A percentile compares a stretch with the other conserved stretches of the same genome.
Conservation (phyloP, 768 basidiomycete genomes). For the Psilocybe cyanescens region DNA sequence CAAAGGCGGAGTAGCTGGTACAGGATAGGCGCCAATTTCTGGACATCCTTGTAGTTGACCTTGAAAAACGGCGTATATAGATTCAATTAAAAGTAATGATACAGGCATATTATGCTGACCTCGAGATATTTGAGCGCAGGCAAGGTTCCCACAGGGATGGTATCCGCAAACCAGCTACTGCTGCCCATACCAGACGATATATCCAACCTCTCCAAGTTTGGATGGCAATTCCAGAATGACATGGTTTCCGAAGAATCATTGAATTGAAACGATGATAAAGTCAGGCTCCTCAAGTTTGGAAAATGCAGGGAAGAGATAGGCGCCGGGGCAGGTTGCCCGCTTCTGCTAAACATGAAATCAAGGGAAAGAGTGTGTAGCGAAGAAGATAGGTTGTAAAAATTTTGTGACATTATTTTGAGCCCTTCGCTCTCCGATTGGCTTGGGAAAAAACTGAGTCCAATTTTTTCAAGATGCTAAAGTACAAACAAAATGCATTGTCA, state of each 20-base stretch:
- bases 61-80: neutral
- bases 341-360: neutral
- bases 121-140: conserved; percentile 10
- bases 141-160: neutral
- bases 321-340: neutral
- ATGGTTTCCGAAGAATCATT: conserved; percentile 6
- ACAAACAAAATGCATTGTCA: neutral
- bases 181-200: neutral
- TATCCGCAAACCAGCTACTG: neutral
- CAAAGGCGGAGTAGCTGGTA: neutral
- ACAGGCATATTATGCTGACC: neutral
- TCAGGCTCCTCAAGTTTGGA: neutral
- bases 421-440: neutral
- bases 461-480: neutral
- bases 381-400: neutral
- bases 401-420: neutral
- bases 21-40: neutral
- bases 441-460: neutral
- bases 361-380: neutral
- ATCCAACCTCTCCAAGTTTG: conserved; percentile 8
- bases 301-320: neutral
- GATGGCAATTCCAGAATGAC: conserved; percentile 18
- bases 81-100: neutral
- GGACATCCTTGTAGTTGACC: neutral
- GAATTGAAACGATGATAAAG: neutral